These are phyloP conservation scores for Spiraea crenata DNA, from an alignment of 331 rosid genomes.

Conservation along the genomic window DNA sequence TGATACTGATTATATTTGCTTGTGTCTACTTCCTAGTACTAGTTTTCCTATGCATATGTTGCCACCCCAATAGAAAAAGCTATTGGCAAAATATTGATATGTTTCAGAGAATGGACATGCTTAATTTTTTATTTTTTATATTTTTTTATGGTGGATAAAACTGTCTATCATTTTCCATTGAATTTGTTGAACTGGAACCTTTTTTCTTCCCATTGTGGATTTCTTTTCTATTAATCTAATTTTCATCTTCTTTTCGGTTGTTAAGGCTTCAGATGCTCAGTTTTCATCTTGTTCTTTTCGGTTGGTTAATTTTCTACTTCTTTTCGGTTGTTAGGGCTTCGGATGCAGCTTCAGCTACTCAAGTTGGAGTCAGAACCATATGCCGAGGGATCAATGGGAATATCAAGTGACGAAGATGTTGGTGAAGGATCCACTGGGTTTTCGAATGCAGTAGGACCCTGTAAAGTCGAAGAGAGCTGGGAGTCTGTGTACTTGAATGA, in stretches of 20 bases:
- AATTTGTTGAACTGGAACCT: conserved; percentile 5
- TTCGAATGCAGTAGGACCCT: conserved; percentile 25
- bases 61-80: neutral
- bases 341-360: conserved; percentile 88
- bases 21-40: neutral
- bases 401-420: conserved; percentile 68
- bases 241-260: neutral
- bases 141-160: neutral
- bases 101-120: too few relatives aligned
- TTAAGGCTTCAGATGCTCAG: conserved; percentile 72
- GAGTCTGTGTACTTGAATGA: conserved; percentile 59
- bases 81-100: neutral
- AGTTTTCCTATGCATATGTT: neutral
- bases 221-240: neutral
- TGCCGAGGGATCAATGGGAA: conserved; percentile 54
- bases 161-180: neutral
- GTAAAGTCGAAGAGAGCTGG: conserved; percentile 55
- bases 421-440: conserved; percentile 39
- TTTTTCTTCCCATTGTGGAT: neutral
- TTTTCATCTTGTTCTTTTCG: neutral
- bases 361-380: conserved; percentile 67
- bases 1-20: conserved; percentile 8
- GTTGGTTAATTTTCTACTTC: neutral
- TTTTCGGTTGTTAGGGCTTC: conserved; percentile 55
- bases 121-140: too few relatives aligned